Evolutionary conservation across 129 eudicot genomes (phyloP).

Genomic region (Arctium minus): DNA sequence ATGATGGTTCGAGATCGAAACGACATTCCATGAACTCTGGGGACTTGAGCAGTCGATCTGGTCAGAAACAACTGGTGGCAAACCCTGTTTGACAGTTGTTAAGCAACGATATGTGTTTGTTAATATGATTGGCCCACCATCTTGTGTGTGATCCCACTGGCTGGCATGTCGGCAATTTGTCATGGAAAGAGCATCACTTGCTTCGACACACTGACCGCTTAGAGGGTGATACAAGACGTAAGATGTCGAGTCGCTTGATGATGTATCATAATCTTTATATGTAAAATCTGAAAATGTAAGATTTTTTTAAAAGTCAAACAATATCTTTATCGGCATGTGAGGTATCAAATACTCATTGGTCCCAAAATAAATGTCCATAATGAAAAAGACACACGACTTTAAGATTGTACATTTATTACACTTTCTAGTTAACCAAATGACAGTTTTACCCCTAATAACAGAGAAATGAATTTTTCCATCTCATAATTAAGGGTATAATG

Average conservation of each 20-base stretch:
- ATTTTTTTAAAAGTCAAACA: no score
- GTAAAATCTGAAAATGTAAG: neutral
- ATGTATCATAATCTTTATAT: neutral
- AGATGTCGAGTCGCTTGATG: conserved; percentile 20
- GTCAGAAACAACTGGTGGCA: conserved; percentile 20
- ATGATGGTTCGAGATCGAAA: conserved; percentile 52
- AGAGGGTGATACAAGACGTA: conserved; percentile 56
- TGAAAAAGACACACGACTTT: no score
- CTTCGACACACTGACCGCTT: conserved; percentile 51
- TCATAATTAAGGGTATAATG: no score
- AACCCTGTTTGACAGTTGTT: conserved; percentile 23
- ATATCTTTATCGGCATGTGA: neutral
- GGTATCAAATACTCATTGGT: no score
- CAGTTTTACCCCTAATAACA: no score
- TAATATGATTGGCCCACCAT: conserved; percentile 33
- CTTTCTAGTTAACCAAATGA: no score
- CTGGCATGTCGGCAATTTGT: conserved; percentile 33
- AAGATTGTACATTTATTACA: no score
- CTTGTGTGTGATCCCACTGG: conserved; percentile 40
- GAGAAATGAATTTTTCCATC: no score
- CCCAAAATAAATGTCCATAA: no score
- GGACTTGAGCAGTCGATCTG: conserved; percentile 25
- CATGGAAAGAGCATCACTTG: conserved; percentile 15
- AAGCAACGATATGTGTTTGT: conserved; percentile 24
- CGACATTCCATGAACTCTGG: conserved; percentile 42